Evolutionary conservation across 164 flowering plant species (phyloP).

Genomic region (Brasenia schreberi): DNA sequence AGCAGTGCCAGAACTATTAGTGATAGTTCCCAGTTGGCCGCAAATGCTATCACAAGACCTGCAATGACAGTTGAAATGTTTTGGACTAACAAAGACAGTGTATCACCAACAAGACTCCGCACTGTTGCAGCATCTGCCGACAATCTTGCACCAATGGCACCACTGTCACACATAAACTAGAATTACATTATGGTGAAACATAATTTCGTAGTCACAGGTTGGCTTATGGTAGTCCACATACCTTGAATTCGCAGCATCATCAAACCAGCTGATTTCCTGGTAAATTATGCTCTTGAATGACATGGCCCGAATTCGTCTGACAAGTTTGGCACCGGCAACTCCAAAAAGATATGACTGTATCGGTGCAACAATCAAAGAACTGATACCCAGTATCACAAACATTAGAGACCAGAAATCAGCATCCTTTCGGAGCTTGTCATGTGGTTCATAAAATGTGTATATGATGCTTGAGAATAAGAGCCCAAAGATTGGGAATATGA

Average conservation of each 20-base stretch:
- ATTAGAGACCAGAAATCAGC: slow-evolving; percentile 38
- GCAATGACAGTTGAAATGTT: slow-evolving; percentile 23
- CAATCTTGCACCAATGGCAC: slow-evolving; percentile 36
- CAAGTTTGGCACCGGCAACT: slow-evolving; percentile 52
- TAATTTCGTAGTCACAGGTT: not conserved
- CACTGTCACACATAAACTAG: slow-evolving; percentile 21
- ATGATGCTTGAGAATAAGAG: slow-evolving; percentile 36
- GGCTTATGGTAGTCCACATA: slow-evolving; percentile 1
- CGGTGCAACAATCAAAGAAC: slow-evolving; percentile 18
- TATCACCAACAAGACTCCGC: slow-evolving; percentile 32
- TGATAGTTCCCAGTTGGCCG: slow-evolving; percentile 32
- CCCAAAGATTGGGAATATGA: slow-evolving; percentile 40
- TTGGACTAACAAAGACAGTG: slow-evolving; percentile 25
- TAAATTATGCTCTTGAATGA: slow-evolving; percentile 48
- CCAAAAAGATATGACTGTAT: slow-evolving; percentile 45
- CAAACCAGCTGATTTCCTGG: slow-evolving; percentile 69
- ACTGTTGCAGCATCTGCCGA: slow-evolving; percentile 16
- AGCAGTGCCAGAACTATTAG: slow-evolving; percentile 16
- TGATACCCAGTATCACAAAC: slow-evolving; percentile 23
- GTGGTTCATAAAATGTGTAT: slow-evolving; percentile 38
- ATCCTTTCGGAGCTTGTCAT: slow-evolving; percentile 21
- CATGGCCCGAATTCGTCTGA: slow-evolving; percentile 47
- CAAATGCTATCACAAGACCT: slow-evolving; percentile 26
- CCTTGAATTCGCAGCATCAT: slow-evolving; percentile 60
- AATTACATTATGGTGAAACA: not conserved